Base-by-base conservation (phyloP, 495 filamentous ascomycete species). In the Penicillium subrubescens region DNA sequence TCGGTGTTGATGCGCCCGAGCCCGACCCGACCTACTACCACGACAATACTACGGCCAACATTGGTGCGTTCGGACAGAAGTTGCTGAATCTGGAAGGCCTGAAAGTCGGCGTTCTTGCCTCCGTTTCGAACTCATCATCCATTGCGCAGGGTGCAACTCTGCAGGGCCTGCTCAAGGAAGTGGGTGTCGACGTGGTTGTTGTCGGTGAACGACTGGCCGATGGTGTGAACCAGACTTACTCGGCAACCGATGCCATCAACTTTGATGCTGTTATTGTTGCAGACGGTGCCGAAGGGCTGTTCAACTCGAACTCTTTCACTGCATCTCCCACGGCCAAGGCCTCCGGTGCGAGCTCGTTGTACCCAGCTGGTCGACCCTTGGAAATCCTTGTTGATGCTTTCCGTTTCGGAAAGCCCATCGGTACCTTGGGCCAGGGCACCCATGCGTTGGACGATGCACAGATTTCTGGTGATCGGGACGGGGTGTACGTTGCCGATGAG, bases 321-420 rank as follows among this genome's bases (percentile, higher is more conserved):
- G 67, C 62, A 10, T 76, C 70, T 15, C 65, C 71, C 15, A 72
- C 71, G 8, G 67, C 62, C 5, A 71, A 66, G 23, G 52, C 67
- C 19, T 71, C 70, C 2, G 64, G 66, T 8, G 80, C 77, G 10
- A 81, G 76, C 2, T 75, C 88, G 0, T 73, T 92, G 25, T 93
- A 83, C 71, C 90, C 90, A 0, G 79, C 82, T 11, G 86, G 87
- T 0, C 80, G 89, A 0, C 91, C 81, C 73, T 62, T 82, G 7
- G 84, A 91, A 77, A 89, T 93, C 46, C 71, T 93, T 25, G 60
- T 76, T n/a, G 84, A 87, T 75, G 89, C 81, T 0, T 93, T 86
- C 78, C 76, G 84, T 1, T 92, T 87, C 76, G 91, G 90, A 7
- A 94, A 93, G 83, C 86, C 91, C 0, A 82, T 94, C 43, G 88